These are phyloP conservation scores for Sporothrix phasma DNA, from an alignment of 2,329 filamentous ascomycete genomes.

Conservation along the genomic window DNA sequence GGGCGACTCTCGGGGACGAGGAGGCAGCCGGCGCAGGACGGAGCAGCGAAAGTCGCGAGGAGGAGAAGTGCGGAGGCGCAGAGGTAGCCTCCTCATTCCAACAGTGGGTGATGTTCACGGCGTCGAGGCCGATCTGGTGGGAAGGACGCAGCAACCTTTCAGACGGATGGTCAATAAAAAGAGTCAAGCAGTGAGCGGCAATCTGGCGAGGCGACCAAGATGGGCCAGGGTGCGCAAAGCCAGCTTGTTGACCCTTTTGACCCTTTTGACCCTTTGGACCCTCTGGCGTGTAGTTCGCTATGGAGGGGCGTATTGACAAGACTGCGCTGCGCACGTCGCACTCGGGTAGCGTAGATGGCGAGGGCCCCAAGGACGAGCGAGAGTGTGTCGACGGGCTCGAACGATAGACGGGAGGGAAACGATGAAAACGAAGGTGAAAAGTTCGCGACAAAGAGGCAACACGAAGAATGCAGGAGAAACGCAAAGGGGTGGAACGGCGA, in stretches of 20 bases:
- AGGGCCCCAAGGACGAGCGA: neutral
- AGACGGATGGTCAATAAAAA: neutral
- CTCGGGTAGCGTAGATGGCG: neutral
- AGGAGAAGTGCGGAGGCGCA: constrained; percentile 27
- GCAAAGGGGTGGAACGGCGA: no score
- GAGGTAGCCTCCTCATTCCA: constrained; percentile 37
- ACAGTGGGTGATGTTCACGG: constrained; percentile 21
- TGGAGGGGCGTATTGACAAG: neutral
- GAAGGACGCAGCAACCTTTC: neutral
- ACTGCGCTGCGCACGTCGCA: neutral
- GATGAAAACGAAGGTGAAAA: neutral
- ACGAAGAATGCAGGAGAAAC: neutral
- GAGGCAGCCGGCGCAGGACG: constrained; percentile 1
- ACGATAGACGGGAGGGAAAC: neutral
- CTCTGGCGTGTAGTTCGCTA: neutral
- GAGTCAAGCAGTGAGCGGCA: neutral
- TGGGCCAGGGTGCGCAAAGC: neutral
- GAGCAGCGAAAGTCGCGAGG: constrained; percentile 9
- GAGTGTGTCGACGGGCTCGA: neutral
- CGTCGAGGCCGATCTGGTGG: neutral
- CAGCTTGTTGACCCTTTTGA: neutral
- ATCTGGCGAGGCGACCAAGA: neutral
- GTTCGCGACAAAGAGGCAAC: neutral
- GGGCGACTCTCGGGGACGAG: constrained; percentile 5
- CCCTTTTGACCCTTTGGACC: neutral